Evolutionary conservation across 352 stramenopile genomes (phyloP), one percentile per base, ranked within the genome.

Genomic region (Phytophthora chlamydospora): DNA sequence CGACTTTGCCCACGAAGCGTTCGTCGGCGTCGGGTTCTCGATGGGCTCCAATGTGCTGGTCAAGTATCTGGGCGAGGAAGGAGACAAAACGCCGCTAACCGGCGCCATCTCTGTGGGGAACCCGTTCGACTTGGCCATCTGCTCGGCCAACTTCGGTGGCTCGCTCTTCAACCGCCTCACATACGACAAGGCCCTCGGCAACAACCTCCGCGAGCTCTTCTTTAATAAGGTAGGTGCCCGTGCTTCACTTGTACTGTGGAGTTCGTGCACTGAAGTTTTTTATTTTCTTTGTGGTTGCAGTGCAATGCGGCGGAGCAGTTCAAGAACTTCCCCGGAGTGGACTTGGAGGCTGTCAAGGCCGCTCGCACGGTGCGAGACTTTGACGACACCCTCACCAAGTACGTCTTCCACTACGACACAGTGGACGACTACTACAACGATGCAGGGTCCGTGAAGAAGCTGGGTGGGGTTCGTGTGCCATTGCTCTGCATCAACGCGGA

Each of bases 1-100:
- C 63, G 58, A 75, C 10, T 91, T 91, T 42, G 6, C 11, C 16
- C 10, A 42, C 5, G 64, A 85, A 40, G 55, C 71, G 5, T 81
- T 89, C 58, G 56, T 94, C 5, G 83, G 58, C 3, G 70, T 87
- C 9, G 85, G 85, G 1, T 94, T 89, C 50, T 94, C 80, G 21
- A 86, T 91, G 71, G 85, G 85, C 24, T 80, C 80, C 13, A 94
- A 94, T 58, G 74, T 91, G 12, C 61, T 94, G 42, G 76, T 89
- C 39, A 94, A 94, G 65, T 94, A 86, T 69, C 50, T 94, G 8
- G 85, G 85, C 0, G 85, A 94, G 60, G 70, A 91, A 44, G 47
- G 62, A 2, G 62, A 83, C 0, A n/a, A 68, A 29, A 61, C 71
- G 4, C 57, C 61, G 2, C 58, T 92, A 3, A 80, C 74, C 0